Conservation (phyloP, 2,329 filamentous ascomycete genomes). For the Botrytis fragariae region DNA sequence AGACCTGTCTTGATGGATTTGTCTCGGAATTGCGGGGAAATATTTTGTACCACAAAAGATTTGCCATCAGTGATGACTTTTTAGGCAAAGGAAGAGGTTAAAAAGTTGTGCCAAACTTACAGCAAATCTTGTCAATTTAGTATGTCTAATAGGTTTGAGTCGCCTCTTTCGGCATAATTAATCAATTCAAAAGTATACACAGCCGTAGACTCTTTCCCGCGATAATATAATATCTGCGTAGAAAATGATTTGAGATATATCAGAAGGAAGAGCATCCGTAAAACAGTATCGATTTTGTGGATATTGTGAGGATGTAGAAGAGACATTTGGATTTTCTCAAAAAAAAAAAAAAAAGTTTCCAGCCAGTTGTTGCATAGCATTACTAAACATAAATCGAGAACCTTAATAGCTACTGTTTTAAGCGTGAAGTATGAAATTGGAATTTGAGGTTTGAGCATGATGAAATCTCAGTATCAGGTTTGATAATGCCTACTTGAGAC, state of each 20-base stretch:
- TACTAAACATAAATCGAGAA: too few relatives aligned
- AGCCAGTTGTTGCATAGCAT: background rate
- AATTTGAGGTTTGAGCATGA: too few relatives aligned
- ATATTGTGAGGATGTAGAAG: background rate
- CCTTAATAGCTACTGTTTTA: background rate
- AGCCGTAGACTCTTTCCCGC: background rate
- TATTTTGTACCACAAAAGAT: background rate
- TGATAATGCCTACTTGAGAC: background rate
- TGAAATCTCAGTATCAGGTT: background rate
- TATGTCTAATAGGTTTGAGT: background rate
- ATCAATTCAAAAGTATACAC: background rate
- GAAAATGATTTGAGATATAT: background rate
- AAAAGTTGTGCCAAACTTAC: background rate
- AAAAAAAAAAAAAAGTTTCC: too few relatives aligned
- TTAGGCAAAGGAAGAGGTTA: fast-evolving
- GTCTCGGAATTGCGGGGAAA: background rate
- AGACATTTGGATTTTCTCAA: background rate
- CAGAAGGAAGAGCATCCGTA: background rate
- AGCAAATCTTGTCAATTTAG: background rate
- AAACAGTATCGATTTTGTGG: background rate
- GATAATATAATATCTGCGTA: background rate
- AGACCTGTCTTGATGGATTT: background rate
- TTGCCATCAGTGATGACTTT: background rate
- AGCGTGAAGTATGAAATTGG: background rate
- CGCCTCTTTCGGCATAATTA: background rate